Conservation (phyloP, 495 filamentous ascomycete genomes). For the Schizothecium vesticola region DNA sequence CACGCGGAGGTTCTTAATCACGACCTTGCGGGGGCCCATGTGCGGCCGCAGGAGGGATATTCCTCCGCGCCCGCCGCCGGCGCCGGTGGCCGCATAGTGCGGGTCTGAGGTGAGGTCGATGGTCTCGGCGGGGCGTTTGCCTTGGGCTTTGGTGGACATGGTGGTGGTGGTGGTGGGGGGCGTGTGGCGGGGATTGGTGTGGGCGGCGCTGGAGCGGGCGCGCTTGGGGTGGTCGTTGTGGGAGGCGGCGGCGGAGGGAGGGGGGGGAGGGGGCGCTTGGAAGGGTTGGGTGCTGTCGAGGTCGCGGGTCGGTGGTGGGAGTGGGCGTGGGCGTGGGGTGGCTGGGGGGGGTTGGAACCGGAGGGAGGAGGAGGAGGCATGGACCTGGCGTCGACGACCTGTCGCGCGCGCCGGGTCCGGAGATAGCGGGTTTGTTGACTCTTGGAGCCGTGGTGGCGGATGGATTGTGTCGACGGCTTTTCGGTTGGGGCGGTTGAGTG, state of each 20-base stretch:
- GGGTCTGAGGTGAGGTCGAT: conserved; percentile 32
- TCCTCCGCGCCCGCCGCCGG: conserved; percentile 12
- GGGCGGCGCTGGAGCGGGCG: conserved; percentile 23
- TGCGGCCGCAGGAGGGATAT: conserved; percentile 46
- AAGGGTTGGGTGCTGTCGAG: background rate
- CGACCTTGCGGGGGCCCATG: conserved; percentile 69
- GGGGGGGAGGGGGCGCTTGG: background rate
- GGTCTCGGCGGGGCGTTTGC: conserved; percentile 38
- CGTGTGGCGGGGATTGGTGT: conserved; percentile 8
- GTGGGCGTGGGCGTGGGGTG: conserved; percentile 11
- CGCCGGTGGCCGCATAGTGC: background rate
- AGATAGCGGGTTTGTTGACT: background rate
- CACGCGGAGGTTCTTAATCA: conserved; percentile 78
- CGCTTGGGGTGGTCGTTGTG: conserved; percentile 24
- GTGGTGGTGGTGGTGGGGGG: conserved; percentile 28
- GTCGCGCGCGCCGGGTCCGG: background rate
- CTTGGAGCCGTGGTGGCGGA: background rate
- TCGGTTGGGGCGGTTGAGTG: background rate
- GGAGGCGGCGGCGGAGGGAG: background rate
- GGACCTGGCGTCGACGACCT: background rate
- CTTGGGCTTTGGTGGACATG: conserved; percentile 33
- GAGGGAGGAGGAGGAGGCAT: background rate
- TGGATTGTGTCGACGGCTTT: background rate
- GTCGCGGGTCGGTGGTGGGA: conserved; percentile 5
- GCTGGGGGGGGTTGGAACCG: background rate